phyloP scores from a whole-genome alignment of 2,329 filamentous ascomycete species.

The Akanthomyces lecanii region DNA sequence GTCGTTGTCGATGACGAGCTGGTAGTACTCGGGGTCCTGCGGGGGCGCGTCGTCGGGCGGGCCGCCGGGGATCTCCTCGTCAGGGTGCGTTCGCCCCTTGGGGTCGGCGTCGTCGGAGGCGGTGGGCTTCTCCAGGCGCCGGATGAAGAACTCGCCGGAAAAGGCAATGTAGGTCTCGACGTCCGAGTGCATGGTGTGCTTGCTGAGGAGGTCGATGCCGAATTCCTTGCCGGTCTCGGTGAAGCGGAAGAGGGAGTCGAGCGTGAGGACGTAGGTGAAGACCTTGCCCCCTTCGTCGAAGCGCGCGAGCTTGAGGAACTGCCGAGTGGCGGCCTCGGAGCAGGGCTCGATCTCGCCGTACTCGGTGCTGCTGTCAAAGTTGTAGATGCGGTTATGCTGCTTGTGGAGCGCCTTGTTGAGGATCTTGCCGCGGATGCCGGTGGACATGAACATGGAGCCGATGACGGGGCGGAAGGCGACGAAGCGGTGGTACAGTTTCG shows the following conservation, averaged over 20 bases:
- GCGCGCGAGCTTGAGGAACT: constrained; percentile 82
- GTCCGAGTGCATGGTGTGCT: constrained; percentile 96
- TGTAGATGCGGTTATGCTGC: constrained; percentile 85
- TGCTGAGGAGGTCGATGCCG: constrained; percentile 85
- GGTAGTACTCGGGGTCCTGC: constrained; percentile 58
- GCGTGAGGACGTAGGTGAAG: constrained; percentile 87
- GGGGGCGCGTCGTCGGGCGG: constrained; percentile 43
- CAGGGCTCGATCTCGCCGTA: constrained; percentile 65
- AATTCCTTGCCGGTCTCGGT: constrained; percentile 96
- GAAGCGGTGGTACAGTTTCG: constrained; percentile 80
- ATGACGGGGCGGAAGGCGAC: constrained; percentile 92
- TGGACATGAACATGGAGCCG: constrained; percentile 77
- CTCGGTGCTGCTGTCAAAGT: constrained; percentile 73
- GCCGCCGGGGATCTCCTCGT: constrained; percentile 40
- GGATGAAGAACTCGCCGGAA: constrained; percentile 88
- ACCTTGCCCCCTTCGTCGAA: constrained; percentile 81
- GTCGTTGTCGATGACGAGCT: constrained; percentile 92
- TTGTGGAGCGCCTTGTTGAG: constrained; percentile 84
- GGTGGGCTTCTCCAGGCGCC: constrained; percentile 55
- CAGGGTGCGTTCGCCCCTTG: constrained; percentile 49
- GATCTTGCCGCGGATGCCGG: constrained; percentile 72
- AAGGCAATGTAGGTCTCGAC: constrained; percentile 88
- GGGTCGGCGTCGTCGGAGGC: constrained; percentile 41
- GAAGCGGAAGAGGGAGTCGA: constrained; percentile 83
- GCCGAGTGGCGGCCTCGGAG: constrained; percentile 65